A percentile compares a stretch with the other conserved stretches of the same genome.
phyloP scores from a whole-genome alignment of 306 rosid species.

The Cajanus cajan region DNA sequence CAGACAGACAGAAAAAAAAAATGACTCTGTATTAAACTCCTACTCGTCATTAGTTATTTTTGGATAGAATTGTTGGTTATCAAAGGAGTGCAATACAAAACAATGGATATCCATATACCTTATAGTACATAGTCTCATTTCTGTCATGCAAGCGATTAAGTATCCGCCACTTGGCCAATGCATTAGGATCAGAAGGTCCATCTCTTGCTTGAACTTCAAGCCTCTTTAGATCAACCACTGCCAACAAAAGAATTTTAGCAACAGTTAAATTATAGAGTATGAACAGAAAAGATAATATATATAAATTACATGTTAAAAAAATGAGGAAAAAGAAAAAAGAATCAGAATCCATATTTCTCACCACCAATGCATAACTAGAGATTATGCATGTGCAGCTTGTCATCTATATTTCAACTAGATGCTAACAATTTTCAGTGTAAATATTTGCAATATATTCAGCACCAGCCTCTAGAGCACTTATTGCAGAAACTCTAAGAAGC shows the following conservation, averaged over 20 bases:
- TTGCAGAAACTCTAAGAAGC: neutral
- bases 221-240: conserved; percentile 93
- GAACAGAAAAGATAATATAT: neutral
- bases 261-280: neutral
- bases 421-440: neutral
- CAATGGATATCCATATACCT: conserved; percentile 62
- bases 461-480: neutral
- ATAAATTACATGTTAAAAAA: neutral
- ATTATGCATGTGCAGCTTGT: neutral
- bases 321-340: too few species aligned
- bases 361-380: neutral
- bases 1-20: neutral
- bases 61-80: conserved; percentile 5
- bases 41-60: neutral
- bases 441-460: neutral
- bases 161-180: conserved; percentile 98
- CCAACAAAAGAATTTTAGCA: conserved; percentile 19
- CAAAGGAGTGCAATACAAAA: conserved; percentile 22
- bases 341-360: conserved; percentile 15
- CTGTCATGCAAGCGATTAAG: conserved; percentile 96
- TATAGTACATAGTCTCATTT: conserved; percentile 96
- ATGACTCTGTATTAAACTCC: neutral
- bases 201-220: conserved; percentile 95
- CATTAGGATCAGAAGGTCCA: conserved; percentile 96
- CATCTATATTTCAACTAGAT: neutral